Percentiles rank a stretch among this genome's conserved stretches.
Conservation (phyloP, 352 stramenopile genomes). For the Phytophthora fragariaefolia region DNA sequence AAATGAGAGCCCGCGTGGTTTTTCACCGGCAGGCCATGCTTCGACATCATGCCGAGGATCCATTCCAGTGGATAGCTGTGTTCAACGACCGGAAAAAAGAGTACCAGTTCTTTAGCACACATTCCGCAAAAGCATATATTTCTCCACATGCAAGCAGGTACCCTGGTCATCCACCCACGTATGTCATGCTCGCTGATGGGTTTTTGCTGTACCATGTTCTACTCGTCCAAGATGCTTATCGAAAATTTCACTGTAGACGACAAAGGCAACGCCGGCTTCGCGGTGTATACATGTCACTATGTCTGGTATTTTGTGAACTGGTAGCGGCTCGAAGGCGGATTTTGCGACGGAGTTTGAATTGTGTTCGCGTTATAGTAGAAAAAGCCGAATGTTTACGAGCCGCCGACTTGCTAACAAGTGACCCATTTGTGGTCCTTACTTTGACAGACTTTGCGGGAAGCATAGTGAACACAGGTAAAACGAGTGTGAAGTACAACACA, state of each 20-base stretch:
- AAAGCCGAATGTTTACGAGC: conserved; percentile 52
- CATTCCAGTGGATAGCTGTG: conserved; percentile 61
- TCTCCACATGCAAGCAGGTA: conserved; percentile 16
- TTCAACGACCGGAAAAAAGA: conserved; percentile 61
- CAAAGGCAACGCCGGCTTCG: conserved; percentile 31
- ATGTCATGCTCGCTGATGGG: conserved; percentile 62
- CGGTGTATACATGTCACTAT: conserved; percentile 42
- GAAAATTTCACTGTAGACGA: conserved; percentile 34
- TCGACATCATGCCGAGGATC: conserved; percentile 36
- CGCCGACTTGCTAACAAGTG: conserved; percentile 64
- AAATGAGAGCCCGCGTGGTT: conserved; percentile 32
- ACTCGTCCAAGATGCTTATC: conserved; percentile 72
- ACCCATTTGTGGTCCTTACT: conserved; percentile 64
- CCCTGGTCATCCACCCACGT: conserved; percentile 41
- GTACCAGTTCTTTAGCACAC: conserved; percentile 65
- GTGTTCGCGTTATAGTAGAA: conserved; percentile 64
- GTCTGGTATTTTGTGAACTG: conserved; percentile 37
- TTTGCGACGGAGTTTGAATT: conserved; percentile 51
- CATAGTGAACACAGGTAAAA: conserved; percentile 51
- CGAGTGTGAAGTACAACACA: conserved; percentile 57
- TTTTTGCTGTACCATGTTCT: conserved; percentile 71
- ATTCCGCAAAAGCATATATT: conserved; percentile 17
- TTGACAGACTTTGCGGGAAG: conserved; percentile 32
- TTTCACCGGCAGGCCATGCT: conserved; percentile 21
- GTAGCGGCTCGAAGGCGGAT: conserved; percentile 34